Evolutionary conservation across 2,329 filamentous ascomycete species (phyloP).

Genomic region (Fusarium clavum): DNA sequence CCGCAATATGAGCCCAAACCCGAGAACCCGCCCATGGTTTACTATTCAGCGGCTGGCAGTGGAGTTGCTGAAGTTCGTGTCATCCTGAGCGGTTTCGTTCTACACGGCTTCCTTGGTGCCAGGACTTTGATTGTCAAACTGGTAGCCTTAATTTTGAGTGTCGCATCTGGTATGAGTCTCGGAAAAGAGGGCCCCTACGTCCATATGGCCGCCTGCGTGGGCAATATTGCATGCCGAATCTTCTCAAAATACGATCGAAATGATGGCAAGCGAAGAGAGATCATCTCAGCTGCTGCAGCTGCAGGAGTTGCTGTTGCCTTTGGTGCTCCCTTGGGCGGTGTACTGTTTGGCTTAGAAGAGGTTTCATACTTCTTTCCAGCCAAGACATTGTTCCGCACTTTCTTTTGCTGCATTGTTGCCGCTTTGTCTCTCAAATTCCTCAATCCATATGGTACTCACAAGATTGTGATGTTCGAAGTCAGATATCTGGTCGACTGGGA

Average conservation of each 20-base stretch:
- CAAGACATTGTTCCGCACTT: slow-evolving; percentile 96
- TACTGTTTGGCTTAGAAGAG: slow-evolving; percentile 94
- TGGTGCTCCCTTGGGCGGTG: slow-evolving; percentile 86
- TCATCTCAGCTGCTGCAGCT: slow-evolving; percentile 91
- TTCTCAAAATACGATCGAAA: slow-evolving; percentile 95
- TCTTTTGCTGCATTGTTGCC: slow-evolving; percentile 97
- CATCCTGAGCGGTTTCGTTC: slow-evolving; percentile 95
- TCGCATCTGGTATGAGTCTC: slow-evolving; percentile 90
- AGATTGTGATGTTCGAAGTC: slow-evolving; percentile 97
- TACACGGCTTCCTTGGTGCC: slow-evolving; percentile 93
- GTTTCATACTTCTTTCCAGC: slow-evolving; percentile 97
- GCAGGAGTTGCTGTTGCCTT: slow-evolving; percentile 95
- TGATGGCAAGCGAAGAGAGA: slow-evolving; percentile 92
- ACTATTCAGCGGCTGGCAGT: slow-evolving; percentile 95
- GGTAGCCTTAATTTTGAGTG: slow-evolving; percentile 83
- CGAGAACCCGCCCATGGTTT: slow-evolving; percentile 78
- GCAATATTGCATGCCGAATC: slow-evolving; percentile 94
- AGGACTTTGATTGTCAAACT: slow-evolving; percentile 90
- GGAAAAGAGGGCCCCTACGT: slow-evolving; percentile 97
- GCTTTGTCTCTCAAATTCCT: slow-evolving; percentile 93
- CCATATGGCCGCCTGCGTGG: slow-evolving; percentile 95
- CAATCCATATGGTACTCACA: slow-evolving; percentile 94
- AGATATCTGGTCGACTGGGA: slow-evolving; percentile 92
- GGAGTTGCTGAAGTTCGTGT: slow-evolving; percentile 98
- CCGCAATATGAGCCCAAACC: slow-evolving; percentile 53